Evolutionary conservation across 257 asterid species (phyloP).

Genomic region (Solanum boliviense): DNA sequence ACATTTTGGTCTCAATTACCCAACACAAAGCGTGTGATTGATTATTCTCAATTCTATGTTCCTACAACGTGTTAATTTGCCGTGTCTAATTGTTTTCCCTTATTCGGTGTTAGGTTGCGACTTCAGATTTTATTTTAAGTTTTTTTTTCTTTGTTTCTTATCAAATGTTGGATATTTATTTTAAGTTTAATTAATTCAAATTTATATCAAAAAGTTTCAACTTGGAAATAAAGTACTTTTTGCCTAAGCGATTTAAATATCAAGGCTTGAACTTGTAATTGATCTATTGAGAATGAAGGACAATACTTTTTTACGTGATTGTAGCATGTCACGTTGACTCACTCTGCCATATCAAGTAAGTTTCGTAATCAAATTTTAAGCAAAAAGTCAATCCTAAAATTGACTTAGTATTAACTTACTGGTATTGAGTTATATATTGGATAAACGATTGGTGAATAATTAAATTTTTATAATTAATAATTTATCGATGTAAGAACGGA

Average conservation of each 20-base stretch:
- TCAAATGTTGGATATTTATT: background rate
- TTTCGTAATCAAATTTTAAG: too few relatives aligned
- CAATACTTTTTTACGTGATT: background rate
- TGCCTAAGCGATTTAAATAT: background rate
- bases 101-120: background rate
- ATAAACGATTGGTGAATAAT: too few relatives aligned
- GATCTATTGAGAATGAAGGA: background rate
- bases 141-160: background rate
- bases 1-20: background rate
- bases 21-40: background rate
- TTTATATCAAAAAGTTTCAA: background rate
- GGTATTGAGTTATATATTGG: too few relatives aligned
- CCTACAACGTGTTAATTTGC: background rate
- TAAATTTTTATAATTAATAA: too few relatives aligned
- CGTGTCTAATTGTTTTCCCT: background rate
- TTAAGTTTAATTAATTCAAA: background rate
- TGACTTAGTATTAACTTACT: too few relatives aligned
- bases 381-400: too few relatives aligned
- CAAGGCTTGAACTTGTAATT: background rate
- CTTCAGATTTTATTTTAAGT: background rate
- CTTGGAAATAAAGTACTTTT: background rate
- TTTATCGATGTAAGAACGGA: too few relatives aligned
- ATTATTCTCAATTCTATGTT: background rate
- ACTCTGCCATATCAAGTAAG: background rate
- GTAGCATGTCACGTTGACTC: background rate